Evolutionary conservation across 768 basidiomycete genomes (phyloP).

Genomic region (Xerocomellus amylosporus): DNA sequence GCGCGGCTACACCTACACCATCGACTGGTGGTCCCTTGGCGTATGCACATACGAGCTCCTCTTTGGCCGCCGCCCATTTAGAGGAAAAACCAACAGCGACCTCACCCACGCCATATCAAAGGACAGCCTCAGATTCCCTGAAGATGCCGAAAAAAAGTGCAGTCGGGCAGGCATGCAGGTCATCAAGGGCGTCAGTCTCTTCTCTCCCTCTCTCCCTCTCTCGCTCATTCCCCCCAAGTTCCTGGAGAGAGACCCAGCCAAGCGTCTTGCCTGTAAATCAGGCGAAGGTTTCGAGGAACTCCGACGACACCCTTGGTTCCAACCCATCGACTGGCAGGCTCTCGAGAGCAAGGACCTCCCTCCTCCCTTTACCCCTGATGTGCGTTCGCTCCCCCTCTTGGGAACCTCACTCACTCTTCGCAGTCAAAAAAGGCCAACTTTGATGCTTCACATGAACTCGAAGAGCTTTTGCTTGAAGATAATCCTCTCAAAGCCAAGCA

Average conservation of each 20-base stretch:
- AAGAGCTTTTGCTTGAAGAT: conserved; percentile 93
- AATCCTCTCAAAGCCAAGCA: conserved; percentile 95
- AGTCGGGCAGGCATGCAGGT: conserved; percentile 75
- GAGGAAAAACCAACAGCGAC: conserved; percentile 90
- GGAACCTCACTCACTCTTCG: neutral
- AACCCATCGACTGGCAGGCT: conserved; percentile 83
- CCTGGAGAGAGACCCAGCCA: conserved; percentile 78
- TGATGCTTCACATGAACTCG: conserved; percentile 96
- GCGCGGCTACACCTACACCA: conserved; percentile 89
- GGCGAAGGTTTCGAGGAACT: conserved; percentile 81
- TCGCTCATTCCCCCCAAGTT: conserved; percentile 47
- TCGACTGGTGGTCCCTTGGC: conserved; percentile 98
- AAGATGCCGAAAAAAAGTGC: conserved; percentile 79
- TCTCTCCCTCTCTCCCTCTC: conserved; percentile 12
- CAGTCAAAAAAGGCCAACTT: conserved; percentile 99
- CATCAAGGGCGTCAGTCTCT: conserved; percentile 66
- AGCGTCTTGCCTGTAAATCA: conserved; percentile 80
- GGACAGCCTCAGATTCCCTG: conserved; percentile 86
- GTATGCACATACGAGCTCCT: conserved; percentile 91
- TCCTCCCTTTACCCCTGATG: conserved; percentile 90
- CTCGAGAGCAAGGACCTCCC: conserved; percentile 71
- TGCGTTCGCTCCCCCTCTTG: conserved; percentile 37
- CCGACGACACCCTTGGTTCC: conserved; percentile 82
- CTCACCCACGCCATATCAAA: conserved; percentile 90
- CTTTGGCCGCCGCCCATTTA: conserved; percentile 88